Evolutionary conservation across 2,329 filamentous ascomycete genomes (phyloP).

Genomic region (Clonostachys rhizophaga): DNA sequence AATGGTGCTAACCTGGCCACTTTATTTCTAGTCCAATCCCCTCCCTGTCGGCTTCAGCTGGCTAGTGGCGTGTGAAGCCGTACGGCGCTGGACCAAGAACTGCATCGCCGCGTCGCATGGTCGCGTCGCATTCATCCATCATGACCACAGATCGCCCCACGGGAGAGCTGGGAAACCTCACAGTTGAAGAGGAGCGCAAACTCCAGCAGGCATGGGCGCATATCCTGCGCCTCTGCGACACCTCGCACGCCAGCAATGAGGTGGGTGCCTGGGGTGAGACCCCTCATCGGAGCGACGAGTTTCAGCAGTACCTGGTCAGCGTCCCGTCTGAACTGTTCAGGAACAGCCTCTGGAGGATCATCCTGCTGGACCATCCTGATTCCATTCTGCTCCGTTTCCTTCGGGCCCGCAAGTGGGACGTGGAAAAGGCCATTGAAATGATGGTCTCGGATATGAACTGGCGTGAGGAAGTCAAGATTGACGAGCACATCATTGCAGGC

Average conservation of each 20-base stretch:
- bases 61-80: no score
- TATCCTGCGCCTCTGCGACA: conserved; percentile 11
- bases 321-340: conserved; percentile 1
- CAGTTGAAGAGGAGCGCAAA: conserved; percentile 11
- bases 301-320: conserved; percentile 17
- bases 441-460: conserved; percentile 28
- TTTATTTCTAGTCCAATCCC: no score
- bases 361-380: conserved; percentile 28
- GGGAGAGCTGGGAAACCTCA: conserved; percentile 32
- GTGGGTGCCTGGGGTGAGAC: not conserved
- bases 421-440: conserved; percentile 31
- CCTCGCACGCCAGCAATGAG: conserved; percentile 2
- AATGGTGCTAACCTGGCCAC: no score
- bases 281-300: not conserved
- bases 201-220: conserved; percentile 15
- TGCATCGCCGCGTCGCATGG: no score
- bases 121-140: no score
- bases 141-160: no score
- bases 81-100: no score
- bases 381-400: conserved; percentile 30
- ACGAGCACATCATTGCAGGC: conserved; percentile 19
- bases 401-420: conserved; percentile 32
- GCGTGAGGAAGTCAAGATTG: conserved; percentile 24
- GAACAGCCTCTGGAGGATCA: conserved; percentile 4
- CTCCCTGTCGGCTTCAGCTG: no score